These are phyloP conservation scores for Phytophthora tubulina DNA, from an alignment of 352 stramenopile genomes.

Conservation along the genomic window DNA sequence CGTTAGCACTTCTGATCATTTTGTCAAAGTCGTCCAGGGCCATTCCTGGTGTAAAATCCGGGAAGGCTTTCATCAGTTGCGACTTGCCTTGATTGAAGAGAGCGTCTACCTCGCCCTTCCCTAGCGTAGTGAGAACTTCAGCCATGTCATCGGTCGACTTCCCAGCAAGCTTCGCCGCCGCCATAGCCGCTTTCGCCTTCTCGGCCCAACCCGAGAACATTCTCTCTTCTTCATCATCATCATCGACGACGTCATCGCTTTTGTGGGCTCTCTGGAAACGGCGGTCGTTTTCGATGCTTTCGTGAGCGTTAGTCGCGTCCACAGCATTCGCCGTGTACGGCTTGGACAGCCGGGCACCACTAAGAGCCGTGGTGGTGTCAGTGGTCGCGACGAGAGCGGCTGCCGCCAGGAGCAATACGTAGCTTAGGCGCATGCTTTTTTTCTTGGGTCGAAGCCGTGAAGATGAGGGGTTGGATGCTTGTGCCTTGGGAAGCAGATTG, in stretches of 20 bases:
- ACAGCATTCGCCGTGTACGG: background rate
- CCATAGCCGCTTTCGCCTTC: background rate
- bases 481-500: too few species aligned
- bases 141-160: background rate
- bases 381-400: too few species aligned
- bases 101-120: background rate
- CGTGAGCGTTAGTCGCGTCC: background rate
- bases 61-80: background rate
- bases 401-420: too few species aligned
- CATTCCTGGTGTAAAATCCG: background rate
- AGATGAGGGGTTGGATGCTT: too few species aligned
- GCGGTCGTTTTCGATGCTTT: background rate
- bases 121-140: background rate
- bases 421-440: too few species aligned
- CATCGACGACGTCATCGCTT: background rate
- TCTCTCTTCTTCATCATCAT: background rate
- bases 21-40: background rate
- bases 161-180: background rate
- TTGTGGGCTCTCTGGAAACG: background rate
- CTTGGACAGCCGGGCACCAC: too few species aligned
- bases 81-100: background rate
- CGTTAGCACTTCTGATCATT: background rate
- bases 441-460: too few species aligned
- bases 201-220: background rate
- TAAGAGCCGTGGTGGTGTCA: too few species aligned